Base-by-base conservation (phyloP, 106 monocot genomes). In the Apostasia shenzhenica region DNA sequence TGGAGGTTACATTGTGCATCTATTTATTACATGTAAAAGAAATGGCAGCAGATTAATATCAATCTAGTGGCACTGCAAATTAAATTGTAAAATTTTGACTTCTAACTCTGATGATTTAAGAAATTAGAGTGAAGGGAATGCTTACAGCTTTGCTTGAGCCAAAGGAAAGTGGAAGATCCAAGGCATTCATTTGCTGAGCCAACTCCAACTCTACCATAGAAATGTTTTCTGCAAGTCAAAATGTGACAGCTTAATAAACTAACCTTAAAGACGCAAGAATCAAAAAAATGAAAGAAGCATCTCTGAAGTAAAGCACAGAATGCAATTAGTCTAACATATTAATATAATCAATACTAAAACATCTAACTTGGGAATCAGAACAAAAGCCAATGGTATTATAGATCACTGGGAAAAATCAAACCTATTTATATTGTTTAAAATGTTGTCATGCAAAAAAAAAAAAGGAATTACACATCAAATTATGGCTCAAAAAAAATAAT, bases 121-220 rank as follows among this genome's bases (percentile, higher is more conserved):
- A 4, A 50, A 67, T 41, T 2, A 56, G 5, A 14, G 7, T 59
- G 53, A 38, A 51, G 38, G 3, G 37, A 72, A 2, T 66, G 71
- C 74, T 72, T 80, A 69, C 90, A 71, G 74, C 71, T 61, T 85
- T 90, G 67, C 56, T 83, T 51, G 90, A 78, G 14, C 59, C 71
- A 67, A 94, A 94, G 26, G 94, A 85, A 61, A 79, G 71, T 54
- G 94, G 94, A 40, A 94, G 90, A 6, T 90, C 94, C 76, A 90
- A 70, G 62, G 82, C 82, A 77, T 81, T 74, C 94, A 94, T 87
- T 66, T 85, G 56, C 12, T 74, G 47, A 63, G 74, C 75, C 70
- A 87, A 68, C 77, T 83, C 84, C 51, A 77, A 10, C 68, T 94
- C 94, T 76, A 88, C 78, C 39, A 59, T 38, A 41, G 48, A 68